Conservation (phyloP, 2,329 filamentous ascomycete genomes). For the Achaetomium macrosporum region DNA sequence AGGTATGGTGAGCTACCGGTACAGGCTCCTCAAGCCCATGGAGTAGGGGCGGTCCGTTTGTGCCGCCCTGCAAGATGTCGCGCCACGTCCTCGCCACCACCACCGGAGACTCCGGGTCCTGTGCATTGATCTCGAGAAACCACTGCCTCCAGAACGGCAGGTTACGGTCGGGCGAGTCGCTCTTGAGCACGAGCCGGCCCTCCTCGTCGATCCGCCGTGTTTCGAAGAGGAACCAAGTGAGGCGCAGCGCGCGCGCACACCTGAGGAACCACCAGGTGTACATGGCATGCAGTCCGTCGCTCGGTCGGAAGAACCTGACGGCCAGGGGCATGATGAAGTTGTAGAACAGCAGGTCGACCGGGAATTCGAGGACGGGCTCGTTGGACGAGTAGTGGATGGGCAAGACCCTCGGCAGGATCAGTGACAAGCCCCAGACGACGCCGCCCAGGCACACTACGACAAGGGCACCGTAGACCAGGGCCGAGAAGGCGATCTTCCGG, state of each 20-base stretch:
- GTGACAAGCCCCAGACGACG: constrained; percentile 85
- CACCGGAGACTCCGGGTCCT: constrained; percentile 20
- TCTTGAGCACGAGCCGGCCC: constrained; percentile 51
- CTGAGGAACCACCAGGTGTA: constrained; percentile 96
- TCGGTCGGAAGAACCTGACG: constrained; percentile 77
- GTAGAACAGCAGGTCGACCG: constrained; percentile 89
- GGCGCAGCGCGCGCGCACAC: constrained; percentile 70
- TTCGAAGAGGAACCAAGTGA: constrained; percentile 91
- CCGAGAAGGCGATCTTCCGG: constrained; percentile 92
- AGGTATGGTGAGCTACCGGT: constrained; percentile 28
- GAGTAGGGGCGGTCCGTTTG: constrained; percentile 34
- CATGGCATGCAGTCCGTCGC: constrained; percentile 74
- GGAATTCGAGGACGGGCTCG: constrained; percentile 89
- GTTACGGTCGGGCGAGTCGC: constrained; percentile 28
- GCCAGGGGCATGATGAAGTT: constrained; percentile 91
- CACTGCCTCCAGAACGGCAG: constrained; percentile 37
- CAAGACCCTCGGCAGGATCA: constrained; percentile 63
- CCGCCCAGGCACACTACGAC: constrained; percentile 91
- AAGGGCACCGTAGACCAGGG: constrained; percentile 87
- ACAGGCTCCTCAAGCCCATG: constrained; percentile 32
- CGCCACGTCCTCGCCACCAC: constrained; percentile 54
- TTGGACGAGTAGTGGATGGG: constrained; percentile 93
- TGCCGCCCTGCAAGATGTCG: constrained; percentile 46
- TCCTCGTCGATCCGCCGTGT: constrained; percentile 78
- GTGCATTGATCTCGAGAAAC: constrained; percentile 43